Percentiles rank a stretch among this genome's conserved stretches.
phyloP scores from a whole-genome alignment of 805 yeast genomes.

The Hanseniaspora jakobsenii region DNA sequence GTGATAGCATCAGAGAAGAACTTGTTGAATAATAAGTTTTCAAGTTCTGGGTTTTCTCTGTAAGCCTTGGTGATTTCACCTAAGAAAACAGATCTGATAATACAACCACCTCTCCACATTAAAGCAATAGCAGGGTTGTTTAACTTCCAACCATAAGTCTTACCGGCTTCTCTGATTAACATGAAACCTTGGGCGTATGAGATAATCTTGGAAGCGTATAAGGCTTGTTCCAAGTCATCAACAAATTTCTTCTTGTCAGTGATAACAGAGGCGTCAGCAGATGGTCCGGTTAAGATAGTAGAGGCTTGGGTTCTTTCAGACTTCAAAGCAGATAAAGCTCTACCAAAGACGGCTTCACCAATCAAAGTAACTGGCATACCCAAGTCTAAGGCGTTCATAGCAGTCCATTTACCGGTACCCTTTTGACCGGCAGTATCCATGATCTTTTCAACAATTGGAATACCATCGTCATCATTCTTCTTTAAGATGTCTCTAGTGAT shows the following conservation, averaged over 20 bases:
- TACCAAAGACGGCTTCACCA: conserved; percentile 96
- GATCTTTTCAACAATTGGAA: conserved; percentile 91
- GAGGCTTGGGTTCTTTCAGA: conserved; percentile 83
- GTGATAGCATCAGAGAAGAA: conserved; percentile 85
- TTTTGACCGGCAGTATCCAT: conserved; percentile 96
- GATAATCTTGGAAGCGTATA: conserved; percentile 95
- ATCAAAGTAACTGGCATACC: conserved; percentile 97
- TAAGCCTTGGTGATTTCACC: conserved; percentile 95
- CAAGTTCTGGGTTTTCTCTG: conserved; percentile 84
- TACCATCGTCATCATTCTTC: conserved; percentile 79
- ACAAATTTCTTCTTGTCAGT: conserved; percentile 73
- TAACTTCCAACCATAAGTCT: conserved; percentile 90
- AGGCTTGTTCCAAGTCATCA: conserved; percentile 93
- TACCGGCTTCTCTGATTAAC: conserved; percentile 97
- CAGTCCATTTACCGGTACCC: conserved; percentile 99
- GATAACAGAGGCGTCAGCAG: conserved; percentile 41
- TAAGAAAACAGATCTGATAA: conserved; percentile 95
- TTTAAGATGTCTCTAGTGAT: conserved; percentile 91
- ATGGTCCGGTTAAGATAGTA: conserved; percentile 66
- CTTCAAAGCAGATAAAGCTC: conserved; percentile 90
- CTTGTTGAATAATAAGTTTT: conserved; percentile 88
- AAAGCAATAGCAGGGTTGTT: conserved; percentile 97
- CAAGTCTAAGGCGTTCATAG: conserved; percentile 90
- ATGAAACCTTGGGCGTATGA: conserved; percentile 99
- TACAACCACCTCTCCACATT: conserved; percentile 99